phyloP scores from a whole-genome alignment of 495 filamentous ascomycete species.

The Aeminium ludgeri region DNA sequence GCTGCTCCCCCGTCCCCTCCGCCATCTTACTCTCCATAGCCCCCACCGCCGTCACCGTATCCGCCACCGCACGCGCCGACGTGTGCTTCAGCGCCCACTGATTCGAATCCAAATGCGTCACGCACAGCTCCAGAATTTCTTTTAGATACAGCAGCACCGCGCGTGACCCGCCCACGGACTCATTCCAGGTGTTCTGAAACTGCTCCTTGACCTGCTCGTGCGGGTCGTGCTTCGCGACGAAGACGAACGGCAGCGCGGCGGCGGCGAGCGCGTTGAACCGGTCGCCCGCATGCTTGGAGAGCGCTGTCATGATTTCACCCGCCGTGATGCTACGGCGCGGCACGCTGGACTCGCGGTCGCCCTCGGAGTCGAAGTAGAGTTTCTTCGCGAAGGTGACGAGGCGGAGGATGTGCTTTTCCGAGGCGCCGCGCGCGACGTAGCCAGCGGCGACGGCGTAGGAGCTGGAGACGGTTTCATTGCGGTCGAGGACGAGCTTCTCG shows the following conservation, averaged over 20 bases:
- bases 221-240: conserved; percentile 69
- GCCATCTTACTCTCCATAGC: conserved; percentile 28
- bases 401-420: conserved; percentile 48
- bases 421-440: conserved; percentile 62
- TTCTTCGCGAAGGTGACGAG: conserved; percentile 48
- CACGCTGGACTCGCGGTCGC: conserved; percentile 32
- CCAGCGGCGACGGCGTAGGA: conserved; percentile 75
- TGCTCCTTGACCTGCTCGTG: conserved; percentile 56
- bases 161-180: conserved; percentile 71
- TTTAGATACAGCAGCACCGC: conserved; percentile 65
- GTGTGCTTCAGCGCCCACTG: conserved; percentile 85
- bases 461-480: conserved; percentile 75
- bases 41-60: conserved; percentile 34
- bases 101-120: conserved; percentile 50
- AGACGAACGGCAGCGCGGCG: conserved; percentile 67
- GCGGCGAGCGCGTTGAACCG: conserved; percentile 63
- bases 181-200: conserved; percentile 71
- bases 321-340: conserved; percentile 41
- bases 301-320: conserved; percentile 58
- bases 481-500: conserved; percentile 64
- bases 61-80: conserved; percentile 60
- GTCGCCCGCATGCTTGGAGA: conserved; percentile 73
- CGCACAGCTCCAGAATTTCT: conserved; percentile 58
- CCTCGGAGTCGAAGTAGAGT: conserved; percentile 66
- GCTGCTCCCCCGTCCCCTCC: conserved; percentile 23